These are phyloP conservation scores for Diaporthe sp. DNA, from an alignment of 2,329 filamentous ascomycete genomes.

Conservation along the genomic window DNA sequence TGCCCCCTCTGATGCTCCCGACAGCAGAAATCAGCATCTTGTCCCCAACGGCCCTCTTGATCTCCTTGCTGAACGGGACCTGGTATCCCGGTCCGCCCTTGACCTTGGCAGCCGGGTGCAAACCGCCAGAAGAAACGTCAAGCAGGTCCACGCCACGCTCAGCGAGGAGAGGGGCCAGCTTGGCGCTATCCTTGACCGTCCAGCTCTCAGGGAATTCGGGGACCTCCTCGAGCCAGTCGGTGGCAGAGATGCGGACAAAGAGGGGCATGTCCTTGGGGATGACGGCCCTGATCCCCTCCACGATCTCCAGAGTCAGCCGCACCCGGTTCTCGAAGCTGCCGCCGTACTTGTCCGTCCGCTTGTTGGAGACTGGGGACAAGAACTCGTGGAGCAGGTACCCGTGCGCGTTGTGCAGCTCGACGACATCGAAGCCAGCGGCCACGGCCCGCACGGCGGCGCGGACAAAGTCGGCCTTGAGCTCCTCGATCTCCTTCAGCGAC, in stretches of 20 bases:
- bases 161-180: constrained; percentile 73
- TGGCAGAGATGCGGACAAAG: constrained; percentile 79
- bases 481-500: constrained; percentile 74
- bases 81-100: constrained; percentile 75
- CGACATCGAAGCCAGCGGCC: constrained; percentile 74
- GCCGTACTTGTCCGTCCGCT: constrained; percentile 76
- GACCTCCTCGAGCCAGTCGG: constrained; percentile 79
- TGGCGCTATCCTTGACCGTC: constrained; percentile 73
- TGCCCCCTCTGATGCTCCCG: constrained; percentile 60
- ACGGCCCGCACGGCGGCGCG: constrained; percentile 67
- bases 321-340: constrained; percentile 79
- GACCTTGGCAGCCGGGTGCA: constrained; percentile 70
- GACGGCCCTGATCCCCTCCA: constrained; percentile 69
- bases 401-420: constrained; percentile 83
- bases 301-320: constrained; percentile 75
- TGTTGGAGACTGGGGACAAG: constrained; percentile 77
- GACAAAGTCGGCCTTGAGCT: constrained; percentile 71
- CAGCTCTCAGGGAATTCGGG: constrained; percentile 64
- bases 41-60: constrained; percentile 79
- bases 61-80: constrained; percentile 74
- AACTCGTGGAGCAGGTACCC: constrained; percentile 82
- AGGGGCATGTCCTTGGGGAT: constrained; percentile 79
- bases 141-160: constrained; percentile 79
- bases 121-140: constrained; percentile 78
- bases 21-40: constrained; percentile 61